Evolutionary conservation across 495 filamentous ascomycete species (phyloP), one percentile per base, ranked within the genome.

Genomic region (Usnea hakonensis): DNA sequence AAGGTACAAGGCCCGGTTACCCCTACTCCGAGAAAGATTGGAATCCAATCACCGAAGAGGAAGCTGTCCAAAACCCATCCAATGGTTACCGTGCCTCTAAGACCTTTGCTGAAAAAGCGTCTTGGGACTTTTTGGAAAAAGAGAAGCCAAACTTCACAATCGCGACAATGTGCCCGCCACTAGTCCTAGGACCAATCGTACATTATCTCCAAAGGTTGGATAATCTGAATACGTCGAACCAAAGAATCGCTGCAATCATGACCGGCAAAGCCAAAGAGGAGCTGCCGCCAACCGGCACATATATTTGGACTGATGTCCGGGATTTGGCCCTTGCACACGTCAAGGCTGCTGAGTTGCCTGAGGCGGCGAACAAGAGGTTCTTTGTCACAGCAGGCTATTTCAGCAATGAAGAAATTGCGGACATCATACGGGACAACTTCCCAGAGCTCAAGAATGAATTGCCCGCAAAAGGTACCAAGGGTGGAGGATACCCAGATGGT

Each of bases 101-200:
- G 74, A 82, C 79, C 16, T 79, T 80, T 43, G 80, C 80, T 9
- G 87, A 90, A 67, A 85, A 81, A 67, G 88, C 90, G 3, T 89
- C 89, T 1, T 94, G 89, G 89, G 83, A 91, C 9, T 91, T 91
- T 68, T 75, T 91, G 5, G 84, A 89, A 73, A 84, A 86, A 53
- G 86, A 90, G 72, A 89, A 90, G 72, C 89, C 87, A 0, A 85
- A 84, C 67, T 94, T 94, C 67, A 81, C 85, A 43, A 65, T 97
- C 50, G 78, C 83, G 11, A 95, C 90, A 0, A 80, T 92, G 67
- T 85, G 85, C 55, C 80, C 80, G 56, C 87, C 89, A 0, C 71
- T 90, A n/a, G 87, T 92, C 5, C 73, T 87, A 17, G 90, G 90
- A 0, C 90, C 90, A 0, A 77, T 91, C 17, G 78, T 84, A 54